Percentiles rank a stretch among this genome's conserved stretches.
Evolutionary conservation across 345 rosid species (phyloP).

Genomic region (Pelargonium nanum): DNA sequence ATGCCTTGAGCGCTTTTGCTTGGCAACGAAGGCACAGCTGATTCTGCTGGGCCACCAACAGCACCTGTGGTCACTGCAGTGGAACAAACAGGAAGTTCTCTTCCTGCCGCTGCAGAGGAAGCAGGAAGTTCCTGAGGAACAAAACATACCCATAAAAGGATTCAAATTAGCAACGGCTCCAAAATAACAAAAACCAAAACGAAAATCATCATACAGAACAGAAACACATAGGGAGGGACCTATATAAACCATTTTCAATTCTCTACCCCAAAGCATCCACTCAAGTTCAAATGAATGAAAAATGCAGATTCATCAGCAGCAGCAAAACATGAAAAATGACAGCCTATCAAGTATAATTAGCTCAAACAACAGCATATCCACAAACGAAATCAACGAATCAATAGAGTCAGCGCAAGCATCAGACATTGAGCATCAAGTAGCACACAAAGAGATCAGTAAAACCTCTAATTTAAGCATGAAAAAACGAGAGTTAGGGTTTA

Average conservation of each 20-base stretch:
- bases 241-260: too few species aligned
- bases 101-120: not conserved
- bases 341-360: not conserved
- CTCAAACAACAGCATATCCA: not conserved
- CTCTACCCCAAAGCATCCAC: too few species aligned
- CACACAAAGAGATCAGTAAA: not conserved
- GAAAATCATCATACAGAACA: not conserved
- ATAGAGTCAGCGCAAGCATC: not conserved
- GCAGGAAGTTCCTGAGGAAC: conserved; percentile 19
- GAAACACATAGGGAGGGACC: too few species aligned
- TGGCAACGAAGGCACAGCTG: conserved; percentile 13
- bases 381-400: not conserved
- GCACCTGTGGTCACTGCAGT: conserved; percentile 20
- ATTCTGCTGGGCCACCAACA: conserved; percentile 16
- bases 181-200: not conserved
- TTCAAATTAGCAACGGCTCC: not conserved
- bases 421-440: not conserved
- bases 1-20: conserved; percentile 21
- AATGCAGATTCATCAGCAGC: not conserved
- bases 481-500: not conserved
- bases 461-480: not conserved
- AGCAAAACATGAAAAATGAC: not conserved
- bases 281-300: not conserved
- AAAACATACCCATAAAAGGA: not conserved
- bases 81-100: conserved; percentile 17